Evolutionary conservation across 768 basidiomycete genomes (phyloP).

Genomic region (Pleurotus citrinopileatus): DNA sequence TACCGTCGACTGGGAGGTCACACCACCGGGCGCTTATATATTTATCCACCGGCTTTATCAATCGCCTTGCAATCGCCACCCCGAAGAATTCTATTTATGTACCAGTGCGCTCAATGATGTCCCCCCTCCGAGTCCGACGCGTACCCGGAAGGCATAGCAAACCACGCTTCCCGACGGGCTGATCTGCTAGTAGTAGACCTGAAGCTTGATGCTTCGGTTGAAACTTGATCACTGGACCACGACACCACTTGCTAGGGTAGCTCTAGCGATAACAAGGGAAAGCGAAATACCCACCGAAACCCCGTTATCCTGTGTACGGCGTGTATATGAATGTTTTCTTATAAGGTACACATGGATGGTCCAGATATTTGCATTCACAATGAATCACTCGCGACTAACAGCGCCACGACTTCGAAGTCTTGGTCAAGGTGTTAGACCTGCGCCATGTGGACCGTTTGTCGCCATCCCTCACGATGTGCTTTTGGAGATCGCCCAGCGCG

Average conservation of each 20-base stretch:
- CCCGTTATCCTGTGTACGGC: not conserved
- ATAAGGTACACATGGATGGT: no score
- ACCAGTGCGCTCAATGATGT: no score
- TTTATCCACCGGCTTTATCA: no score
- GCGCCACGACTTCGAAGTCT: not conserved
- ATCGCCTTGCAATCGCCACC: no score
- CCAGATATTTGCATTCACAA: no score
- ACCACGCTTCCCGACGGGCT: not conserved
- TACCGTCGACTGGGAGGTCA: no score
- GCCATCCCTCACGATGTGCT: conserved; percentile 56
- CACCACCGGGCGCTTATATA: no score
- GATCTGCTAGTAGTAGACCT: no score
- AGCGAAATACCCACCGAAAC: not conserved
- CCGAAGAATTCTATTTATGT: no score
- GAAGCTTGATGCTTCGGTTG: not conserved
- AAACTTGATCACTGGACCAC: not conserved
- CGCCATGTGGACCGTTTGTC: not conserved
- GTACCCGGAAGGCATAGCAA: not conserved
- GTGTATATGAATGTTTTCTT: not conserved
- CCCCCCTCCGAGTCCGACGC: not conserved
- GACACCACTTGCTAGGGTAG: not conserved
- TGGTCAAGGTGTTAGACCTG: no score
- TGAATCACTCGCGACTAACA: no score
- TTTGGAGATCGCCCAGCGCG: conserved; percentile 57
- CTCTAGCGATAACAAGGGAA: not conserved